These are phyloP conservation scores for Cyclocybe aegerita DNA, from an alignment of 768 basidiomycete genomes.

Conservation along the genomic window DNA sequence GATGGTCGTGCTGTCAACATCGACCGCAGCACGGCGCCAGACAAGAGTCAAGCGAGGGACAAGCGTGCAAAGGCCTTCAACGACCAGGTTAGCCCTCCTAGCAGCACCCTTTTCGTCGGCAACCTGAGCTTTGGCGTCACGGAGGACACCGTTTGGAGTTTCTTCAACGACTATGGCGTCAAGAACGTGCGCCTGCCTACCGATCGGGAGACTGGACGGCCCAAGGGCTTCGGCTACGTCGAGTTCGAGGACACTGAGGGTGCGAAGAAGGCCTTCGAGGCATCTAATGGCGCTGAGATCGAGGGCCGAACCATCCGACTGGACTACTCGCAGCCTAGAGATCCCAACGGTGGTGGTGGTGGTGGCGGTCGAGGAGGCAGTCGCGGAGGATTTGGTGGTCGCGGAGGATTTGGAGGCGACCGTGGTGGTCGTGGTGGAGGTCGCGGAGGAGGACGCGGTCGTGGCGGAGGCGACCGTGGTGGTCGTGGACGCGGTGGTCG, in stretches of 20 bases:
- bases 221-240: slow-evolving; percentile 97
- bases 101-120: slow-evolving; percentile 83
- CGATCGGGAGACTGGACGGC: slow-evolving; percentile 84
- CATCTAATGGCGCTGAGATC: slow-evolving; percentile 68
- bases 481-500: slow-evolving; percentile 38
- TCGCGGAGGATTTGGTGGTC: slow-evolving; percentile 37
- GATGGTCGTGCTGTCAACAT: slow-evolving; percentile 89
- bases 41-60: slow-evolving; percentile 56
- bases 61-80: slow-evolving; percentile 77
- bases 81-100: slow-evolving; percentile 65
- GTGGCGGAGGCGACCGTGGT: slow-evolving; percentile 39
- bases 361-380: slow-evolving; percentile 42
- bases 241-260: slow-evolving; percentile 82
- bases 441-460: slow-evolving; percentile 42
- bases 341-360: slow-evolving; percentile 54
- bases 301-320: slow-evolving; percentile 80
- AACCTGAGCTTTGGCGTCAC: slow-evolving; percentile 79
- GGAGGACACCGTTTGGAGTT: slow-evolving; percentile 87
- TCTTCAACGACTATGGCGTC: slow-evolving; percentile 87
- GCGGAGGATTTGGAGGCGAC: slow-evolving; percentile 42
- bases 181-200: slow-evolving; percentile 90
- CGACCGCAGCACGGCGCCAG: slow-evolving; percentile 69
- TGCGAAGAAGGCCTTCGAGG: slow-evolving; percentile 79
- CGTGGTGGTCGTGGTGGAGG: slow-evolving; percentile 46
- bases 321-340: slow-evolving; percentile 85